Percentiles rank a stretch among this genome's conserved stretches.
Evolutionary conservation across 106 monocot genomes (phyloP).

Genomic region (Chionographis japonica): DNA sequence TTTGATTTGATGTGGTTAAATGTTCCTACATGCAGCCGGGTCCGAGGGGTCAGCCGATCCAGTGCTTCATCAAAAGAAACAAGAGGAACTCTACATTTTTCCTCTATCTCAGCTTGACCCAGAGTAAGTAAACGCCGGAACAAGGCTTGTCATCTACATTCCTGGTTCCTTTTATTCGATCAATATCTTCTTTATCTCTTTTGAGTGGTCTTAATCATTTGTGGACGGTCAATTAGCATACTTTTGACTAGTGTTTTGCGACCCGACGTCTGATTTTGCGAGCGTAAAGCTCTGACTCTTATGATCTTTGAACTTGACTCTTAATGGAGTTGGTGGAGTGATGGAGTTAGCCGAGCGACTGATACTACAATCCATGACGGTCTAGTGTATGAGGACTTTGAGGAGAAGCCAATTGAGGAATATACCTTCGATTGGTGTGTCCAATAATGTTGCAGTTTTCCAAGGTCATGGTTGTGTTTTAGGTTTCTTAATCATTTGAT

Average conservation of each 20-base stretch:
- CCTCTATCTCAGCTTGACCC: conserved; percentile 56
- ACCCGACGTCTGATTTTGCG: too few relatives aligned
- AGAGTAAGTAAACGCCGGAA: conserved; percentile 30
- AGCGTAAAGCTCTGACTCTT: too few relatives aligned
- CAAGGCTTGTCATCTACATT: not conserved
- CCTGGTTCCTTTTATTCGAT: not conserved
- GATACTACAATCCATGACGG: too few relatives aligned
- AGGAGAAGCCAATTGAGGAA: too few relatives aligned
- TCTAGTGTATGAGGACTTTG: too few relatives aligned
- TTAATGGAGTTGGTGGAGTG: too few relatives aligned
- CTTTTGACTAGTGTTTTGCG: not conserved
- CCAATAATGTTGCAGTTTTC: too few relatives aligned
- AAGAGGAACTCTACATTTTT: conserved; percentile 57
- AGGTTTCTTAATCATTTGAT: too few relatives aligned
- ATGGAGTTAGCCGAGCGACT: too few relatives aligned
- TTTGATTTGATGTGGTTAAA: not conserved
- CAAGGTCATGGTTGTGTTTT: too few relatives aligned
- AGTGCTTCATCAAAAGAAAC: conserved; percentile 80
- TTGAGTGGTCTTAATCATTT: not conserved
- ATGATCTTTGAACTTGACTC: too few relatives aligned
- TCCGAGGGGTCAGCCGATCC: conserved; percentile 48
- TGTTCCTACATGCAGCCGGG: conserved; percentile 41
- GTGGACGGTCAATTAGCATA: not conserved
- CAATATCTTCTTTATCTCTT: not conserved
- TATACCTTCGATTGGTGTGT: too few relatives aligned